Conservation (phyloP, 148 eudicot genomes). For the Fagopyrum tataricum region DNA sequence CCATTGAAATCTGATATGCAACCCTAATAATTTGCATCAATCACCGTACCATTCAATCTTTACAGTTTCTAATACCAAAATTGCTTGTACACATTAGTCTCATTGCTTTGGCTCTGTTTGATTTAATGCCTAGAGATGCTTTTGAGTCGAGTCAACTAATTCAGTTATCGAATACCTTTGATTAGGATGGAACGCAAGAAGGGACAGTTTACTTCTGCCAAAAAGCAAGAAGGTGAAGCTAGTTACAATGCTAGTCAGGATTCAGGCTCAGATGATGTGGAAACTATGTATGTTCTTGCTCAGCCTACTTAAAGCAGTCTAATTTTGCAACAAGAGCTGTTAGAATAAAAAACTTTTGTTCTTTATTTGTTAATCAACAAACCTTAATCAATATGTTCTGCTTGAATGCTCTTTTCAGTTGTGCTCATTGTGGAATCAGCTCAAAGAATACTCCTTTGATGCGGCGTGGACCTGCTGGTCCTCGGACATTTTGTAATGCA, state of each 20-base stretch:
- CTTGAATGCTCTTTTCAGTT: slow-evolving; percentile 26
- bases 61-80: neutral
- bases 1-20: neutral
- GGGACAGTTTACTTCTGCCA: slow-evolving; percentile 64
- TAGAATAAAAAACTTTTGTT: neutral
- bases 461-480: slow-evolving; percentile 68
- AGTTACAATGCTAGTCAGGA: slow-evolving; percentile 38
- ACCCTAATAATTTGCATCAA: neutral
- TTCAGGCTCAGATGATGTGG: slow-evolving; percentile 46
- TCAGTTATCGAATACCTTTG: neutral
- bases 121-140: neutral
- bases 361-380: neutral
- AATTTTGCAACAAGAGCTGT: neutral
- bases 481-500: slow-evolving; percentile 62
- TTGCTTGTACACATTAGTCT: neutral
- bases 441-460: slow-evolving; percentile 64
- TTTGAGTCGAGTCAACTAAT: neutral
- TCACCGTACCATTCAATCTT: neutral
- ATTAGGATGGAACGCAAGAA: slow-evolving; percentile 61
- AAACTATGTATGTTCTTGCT: slow-evolving; percentile 28
- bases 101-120: neutral
- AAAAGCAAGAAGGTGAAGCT: slow-evolving; percentile 34
- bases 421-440: slow-evolving; percentile 57
- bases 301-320: neutral
- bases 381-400: neutral